Percentiles rank a stretch among this genome's conserved stretches.
phyloP scores from a whole-genome alignment of 139 green algal genomes.

The Picochlorum sp. region DNA sequence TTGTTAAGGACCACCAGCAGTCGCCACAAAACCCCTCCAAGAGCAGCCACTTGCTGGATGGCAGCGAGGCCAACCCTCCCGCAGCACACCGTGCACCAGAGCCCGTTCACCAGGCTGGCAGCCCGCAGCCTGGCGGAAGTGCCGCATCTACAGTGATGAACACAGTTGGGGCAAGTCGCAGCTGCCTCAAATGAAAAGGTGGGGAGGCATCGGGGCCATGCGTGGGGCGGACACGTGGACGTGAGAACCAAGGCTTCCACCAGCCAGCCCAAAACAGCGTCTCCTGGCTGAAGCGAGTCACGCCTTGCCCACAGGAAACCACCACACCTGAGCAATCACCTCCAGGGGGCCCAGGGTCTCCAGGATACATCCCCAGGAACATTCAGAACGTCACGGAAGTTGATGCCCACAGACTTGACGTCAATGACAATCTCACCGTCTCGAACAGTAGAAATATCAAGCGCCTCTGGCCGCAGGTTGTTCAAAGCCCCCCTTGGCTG shows the following conservation, averaged over 20 bases:
- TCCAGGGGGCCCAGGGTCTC: slow-evolving; percentile 35
- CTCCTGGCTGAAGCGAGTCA: slow-evolving; percentile 2
- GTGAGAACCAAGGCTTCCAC: slow-evolving; percentile 59
- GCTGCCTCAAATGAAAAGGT: slow-evolving; percentile 59
- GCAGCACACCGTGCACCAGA: no score
- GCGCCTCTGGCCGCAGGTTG: slow-evolving; percentile 36
- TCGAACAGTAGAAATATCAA: neutral
- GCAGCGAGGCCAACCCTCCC: no score
- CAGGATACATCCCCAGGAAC: slow-evolving; percentile 59
- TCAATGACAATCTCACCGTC: neutral
- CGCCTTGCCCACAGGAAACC: slow-evolving; percentile 14
- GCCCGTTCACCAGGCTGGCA: no score
- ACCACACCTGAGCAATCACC: slow-evolving; percentile 53
- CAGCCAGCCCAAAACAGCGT: slow-evolving; percentile 72
- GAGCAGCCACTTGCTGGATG: no score
- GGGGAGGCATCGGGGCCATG: slow-evolving; percentile 53
- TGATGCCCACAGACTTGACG: neutral
- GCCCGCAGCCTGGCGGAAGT: no score
- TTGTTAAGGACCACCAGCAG: no score
- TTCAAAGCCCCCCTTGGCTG: slow-evolving; percentile 46
- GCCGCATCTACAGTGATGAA: slow-evolving; percentile 67
- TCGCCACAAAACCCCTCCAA: no score
- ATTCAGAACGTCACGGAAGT: slow-evolving; percentile 54
- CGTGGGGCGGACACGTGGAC: slow-evolving; percentile 43
- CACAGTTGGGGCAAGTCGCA: slow-evolving; percentile 65